Percentiles rank a stretch among this genome's conserved stretches.
These are phyloP conservation scores for Suhomyces kilbournensis DNA, from an alignment of 805 yeast species.

Conservation along the genomic window DNA sequence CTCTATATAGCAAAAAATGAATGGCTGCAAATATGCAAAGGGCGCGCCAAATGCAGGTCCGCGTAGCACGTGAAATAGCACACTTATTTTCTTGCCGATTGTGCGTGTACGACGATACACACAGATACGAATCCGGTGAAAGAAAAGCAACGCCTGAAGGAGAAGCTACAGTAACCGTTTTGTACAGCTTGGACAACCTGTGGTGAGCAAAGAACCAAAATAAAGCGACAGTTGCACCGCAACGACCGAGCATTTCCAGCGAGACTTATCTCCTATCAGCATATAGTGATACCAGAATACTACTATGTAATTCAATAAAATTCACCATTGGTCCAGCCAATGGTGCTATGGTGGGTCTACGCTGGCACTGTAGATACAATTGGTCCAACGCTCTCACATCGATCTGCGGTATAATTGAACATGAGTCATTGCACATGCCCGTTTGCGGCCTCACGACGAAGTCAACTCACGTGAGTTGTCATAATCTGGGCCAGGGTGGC, in stretches of 20 bases:
- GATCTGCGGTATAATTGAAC: neutral
- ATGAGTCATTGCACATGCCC: constrained; percentile 1
- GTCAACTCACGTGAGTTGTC: constrained; percentile 1
- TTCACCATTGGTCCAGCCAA: neutral
- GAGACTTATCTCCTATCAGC: neutral
- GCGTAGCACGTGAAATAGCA: neutral
- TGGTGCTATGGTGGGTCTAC: neutral
- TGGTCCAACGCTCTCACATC: neutral
- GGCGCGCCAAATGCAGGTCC: neutral
- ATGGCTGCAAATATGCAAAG: neutral
- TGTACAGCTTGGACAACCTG: neutral
- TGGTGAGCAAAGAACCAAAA: neutral
- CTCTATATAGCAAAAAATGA: neutral
- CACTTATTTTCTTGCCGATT: neutral
- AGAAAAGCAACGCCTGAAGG: neutral
- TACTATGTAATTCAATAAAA: neutral
- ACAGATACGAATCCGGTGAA: neutral
- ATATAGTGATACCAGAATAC: neutral
- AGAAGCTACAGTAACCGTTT: neutral
- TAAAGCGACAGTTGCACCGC: neutral
- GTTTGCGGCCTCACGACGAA: neutral
- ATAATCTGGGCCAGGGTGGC: neutral
- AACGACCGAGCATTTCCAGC: neutral
- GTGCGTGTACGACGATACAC: neutral
- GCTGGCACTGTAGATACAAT: neutral